Base-by-base conservation (phyloP, 139 green algal genomes). In the Chlamydomonas sp. region DNA sequence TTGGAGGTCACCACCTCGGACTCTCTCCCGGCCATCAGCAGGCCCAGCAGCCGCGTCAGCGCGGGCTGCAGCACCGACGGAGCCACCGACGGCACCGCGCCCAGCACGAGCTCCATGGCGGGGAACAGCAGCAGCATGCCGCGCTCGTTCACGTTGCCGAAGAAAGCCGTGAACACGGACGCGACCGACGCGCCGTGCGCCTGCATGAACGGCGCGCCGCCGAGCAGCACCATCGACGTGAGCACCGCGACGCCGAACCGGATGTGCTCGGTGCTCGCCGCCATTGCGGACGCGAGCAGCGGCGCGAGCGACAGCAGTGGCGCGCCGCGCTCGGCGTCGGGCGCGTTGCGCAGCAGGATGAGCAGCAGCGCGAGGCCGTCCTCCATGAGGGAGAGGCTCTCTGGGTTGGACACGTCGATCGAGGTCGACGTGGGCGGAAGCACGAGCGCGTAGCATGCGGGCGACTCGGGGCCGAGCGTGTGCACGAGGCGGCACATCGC, bases 311-410 rank as follows among this genome's bases (percentile, higher is more conserved):
- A 1, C 33, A 31, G 3, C 48, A 48, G 43, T 58, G 58, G 5
- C 48, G 8, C 2, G 61, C 47, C 3, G 36, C 34, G 3, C 50
- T 35, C 2, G 43, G 50, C 38, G 39, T 26, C 8, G 6, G 88
- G 86, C 0, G 89, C 87, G 64, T 96, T 86, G 10, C 88, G 79
- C 65, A 97, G 81, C 5, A 87, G 82, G 48, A 92, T 84, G 48
- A 95, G 82, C 89, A 89, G 96, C 50, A 97, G 77, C 63, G 80
- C 78, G 62, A 96, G 75, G 0, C 80, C 91, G 70, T 98, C 92
- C 73, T 98, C 92, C 35, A 59, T 48, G 43, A 75, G 60, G 70
- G 47, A 54, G 6, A 75, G 74, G 48, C 78, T 77, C 60, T 96
- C 88, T 2, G 90, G 86, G 22, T 91, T 79, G 37, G 68, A 60